Conservation (phyloP, 2,329 filamentous ascomycete genomes). For the Stachybotrys echinatus region DNA sequence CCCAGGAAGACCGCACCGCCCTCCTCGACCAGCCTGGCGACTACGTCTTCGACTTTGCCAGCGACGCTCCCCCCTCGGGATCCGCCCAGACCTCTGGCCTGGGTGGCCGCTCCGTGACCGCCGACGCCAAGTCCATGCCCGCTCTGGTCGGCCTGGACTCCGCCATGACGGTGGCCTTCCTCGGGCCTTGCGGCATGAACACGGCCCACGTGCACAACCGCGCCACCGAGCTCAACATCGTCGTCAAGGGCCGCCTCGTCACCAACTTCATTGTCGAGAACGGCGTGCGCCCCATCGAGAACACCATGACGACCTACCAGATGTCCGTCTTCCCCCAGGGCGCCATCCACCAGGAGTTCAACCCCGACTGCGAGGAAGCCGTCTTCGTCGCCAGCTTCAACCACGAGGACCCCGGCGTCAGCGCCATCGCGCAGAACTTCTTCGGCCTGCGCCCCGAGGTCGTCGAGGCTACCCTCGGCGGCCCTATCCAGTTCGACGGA, state of each 20-base stretch:
- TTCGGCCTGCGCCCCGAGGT: constrained; percentile 36
- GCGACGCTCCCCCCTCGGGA: constrained; percentile 8
- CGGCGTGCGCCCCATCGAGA: constrained; percentile 29
- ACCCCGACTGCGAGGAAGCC: constrained; percentile 41
- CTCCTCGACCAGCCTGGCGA: constrained; percentile 27
- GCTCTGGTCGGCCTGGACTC: constrained; percentile 42
- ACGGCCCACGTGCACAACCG: constrained; percentile 44
- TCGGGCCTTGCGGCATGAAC: constrained; percentile 45
- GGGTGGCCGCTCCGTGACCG: constrained; percentile 32
- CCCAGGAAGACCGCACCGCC: constrained; percentile 23
- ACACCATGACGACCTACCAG: constrained; percentile 31
- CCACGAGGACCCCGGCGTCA: constrained; percentile 38
- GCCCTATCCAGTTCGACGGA: constrained; percentile 26
- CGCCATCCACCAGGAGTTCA: constrained; percentile 44
- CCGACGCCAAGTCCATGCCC: constrained; percentile 42
- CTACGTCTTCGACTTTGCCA: constrained; percentile 38
- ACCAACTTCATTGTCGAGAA: constrained; percentile 40
- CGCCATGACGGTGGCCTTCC: constrained; percentile 42
- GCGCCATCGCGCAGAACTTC: constrained; percentile 40
- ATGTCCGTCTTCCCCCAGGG: constrained; percentile 46
- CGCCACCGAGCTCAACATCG: constrained; percentile 40
- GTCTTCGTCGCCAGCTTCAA: constrained; percentile 44
- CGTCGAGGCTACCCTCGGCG: constrained; percentile 30
- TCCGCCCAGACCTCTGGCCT: constrained; percentile 14
- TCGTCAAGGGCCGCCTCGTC: constrained; percentile 37